Conservation (phyloP, 106 monocot genomes). For the Agapanthus africanus region DNA sequence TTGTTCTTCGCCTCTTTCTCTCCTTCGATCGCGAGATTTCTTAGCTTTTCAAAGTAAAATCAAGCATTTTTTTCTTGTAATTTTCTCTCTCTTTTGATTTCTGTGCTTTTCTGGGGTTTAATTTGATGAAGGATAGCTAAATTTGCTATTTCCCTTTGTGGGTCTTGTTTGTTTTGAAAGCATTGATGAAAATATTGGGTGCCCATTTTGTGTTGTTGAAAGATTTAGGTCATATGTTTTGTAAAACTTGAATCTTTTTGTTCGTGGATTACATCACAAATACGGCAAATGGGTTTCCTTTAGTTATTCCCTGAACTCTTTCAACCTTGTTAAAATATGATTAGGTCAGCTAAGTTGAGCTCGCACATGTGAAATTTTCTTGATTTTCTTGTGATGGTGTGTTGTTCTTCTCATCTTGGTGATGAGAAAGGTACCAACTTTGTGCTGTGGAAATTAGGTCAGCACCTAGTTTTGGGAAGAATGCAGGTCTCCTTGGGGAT, state of each 20-base stretch:
- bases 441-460: neutral
- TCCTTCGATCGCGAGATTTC: neutral
- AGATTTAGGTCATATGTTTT: neutral
- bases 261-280: neutral
- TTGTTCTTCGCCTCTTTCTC: neutral
- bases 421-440: neutral
- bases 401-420: neutral
- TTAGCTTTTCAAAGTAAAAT: neutral
- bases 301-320: neutral
- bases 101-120: neutral
- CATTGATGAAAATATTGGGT: neutral
- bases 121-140: neutral
- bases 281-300: neutral
- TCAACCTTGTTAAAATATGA: neutral
- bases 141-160: neutral
- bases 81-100: neutral
- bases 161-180: neutral
- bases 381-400: neutral
- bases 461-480: neutral
- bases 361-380: neutral
- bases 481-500: neutral
- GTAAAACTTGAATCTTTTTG: neutral
- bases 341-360: neutral
- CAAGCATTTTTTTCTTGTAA: neutral
- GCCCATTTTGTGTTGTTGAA: neutral